Conservation (phyloP, 2,329 filamentous ascomycete species). For the Ascochyta clinopodiicola region DNA sequence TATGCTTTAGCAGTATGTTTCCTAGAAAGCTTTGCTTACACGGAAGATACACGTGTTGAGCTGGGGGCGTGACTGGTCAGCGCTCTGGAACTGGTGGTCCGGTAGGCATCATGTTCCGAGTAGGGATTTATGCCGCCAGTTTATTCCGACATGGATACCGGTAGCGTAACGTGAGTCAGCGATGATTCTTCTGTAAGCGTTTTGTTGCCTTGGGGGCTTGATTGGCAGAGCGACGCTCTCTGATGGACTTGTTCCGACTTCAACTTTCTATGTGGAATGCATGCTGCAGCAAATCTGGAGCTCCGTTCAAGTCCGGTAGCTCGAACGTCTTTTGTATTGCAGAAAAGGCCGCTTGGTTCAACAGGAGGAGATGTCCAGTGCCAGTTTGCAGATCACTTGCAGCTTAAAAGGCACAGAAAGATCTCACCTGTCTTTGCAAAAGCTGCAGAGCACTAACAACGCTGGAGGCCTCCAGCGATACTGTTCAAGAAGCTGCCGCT, state of each 20-base stretch:
- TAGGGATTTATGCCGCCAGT: constrained; percentile 5
- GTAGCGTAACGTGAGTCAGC: constrained; percentile 11
- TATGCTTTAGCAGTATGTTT: background rate
- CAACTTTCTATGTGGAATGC: background rate
- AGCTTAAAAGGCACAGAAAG: too few relatives aligned
- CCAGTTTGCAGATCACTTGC: too few relatives aligned
- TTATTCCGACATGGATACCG: constrained; percentile 8
- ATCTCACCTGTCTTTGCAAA: too few relatives aligned
- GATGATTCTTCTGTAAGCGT: background rate
- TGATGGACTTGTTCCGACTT: background rate
- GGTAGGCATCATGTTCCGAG: constrained; percentile 1
- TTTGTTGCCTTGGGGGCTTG: background rate
- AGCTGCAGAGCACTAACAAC: too few relatives aligned
- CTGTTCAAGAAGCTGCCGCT: too few relatives aligned
- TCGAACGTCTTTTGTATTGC: background rate
- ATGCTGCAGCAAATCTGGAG: background rate
- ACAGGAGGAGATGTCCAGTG: too few relatives aligned
- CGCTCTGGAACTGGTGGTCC: background rate
- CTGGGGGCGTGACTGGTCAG: constrained; percentile 1
- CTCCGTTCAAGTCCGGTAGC: background rate
- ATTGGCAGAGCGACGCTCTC: background rate
- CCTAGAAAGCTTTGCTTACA: background rate
- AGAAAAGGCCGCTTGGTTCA: too few relatives aligned
- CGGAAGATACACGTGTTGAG: background rate
- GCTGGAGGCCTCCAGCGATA: too few relatives aligned